These are phyloP conservation scores for Solanum gracilifrons DNA, from an alignment of 257 asterid genomes.

Conservation along the genomic window DNA sequence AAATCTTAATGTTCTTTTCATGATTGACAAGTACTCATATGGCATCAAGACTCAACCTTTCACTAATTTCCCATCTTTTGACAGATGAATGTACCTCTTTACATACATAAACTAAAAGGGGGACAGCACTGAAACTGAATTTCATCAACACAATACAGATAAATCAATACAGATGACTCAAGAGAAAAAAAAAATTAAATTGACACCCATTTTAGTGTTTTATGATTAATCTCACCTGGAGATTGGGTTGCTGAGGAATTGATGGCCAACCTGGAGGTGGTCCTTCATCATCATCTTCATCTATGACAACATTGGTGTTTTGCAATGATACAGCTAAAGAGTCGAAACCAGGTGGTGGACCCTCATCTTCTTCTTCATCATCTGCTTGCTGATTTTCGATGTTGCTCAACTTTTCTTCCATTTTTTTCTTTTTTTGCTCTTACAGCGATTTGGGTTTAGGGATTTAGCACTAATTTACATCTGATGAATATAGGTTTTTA, in stretches of 20 bases:
- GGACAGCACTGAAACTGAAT: background rate
- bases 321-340: conserved; percentile 20
- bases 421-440: background rate
- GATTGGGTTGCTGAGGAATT: conserved; percentile 17
- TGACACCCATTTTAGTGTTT: background rate
- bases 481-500: background rate
- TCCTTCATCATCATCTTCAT: conserved; percentile 34
- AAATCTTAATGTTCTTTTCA: background rate
- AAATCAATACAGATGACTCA: background rate
- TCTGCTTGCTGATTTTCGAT: background rate
- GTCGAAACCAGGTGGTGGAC: conserved; percentile 83
- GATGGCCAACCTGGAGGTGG: conserved; percentile 78
- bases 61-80: background rate
- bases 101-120: background rate
- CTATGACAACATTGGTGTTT: background rate
- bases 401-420: background rate
- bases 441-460: background rate
- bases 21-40: background rate
- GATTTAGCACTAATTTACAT: background rate
- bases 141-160: background rate
- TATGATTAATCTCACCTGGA: conserved; percentile 17
- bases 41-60: background rate
- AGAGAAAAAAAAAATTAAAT: background rate
- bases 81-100: background rate
- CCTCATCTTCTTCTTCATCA: conserved; percentile 49